Evolutionary conservation across 176 grass and related monocot species (phyloP).

Genomic region (Rhynchospora pubera): DNA sequence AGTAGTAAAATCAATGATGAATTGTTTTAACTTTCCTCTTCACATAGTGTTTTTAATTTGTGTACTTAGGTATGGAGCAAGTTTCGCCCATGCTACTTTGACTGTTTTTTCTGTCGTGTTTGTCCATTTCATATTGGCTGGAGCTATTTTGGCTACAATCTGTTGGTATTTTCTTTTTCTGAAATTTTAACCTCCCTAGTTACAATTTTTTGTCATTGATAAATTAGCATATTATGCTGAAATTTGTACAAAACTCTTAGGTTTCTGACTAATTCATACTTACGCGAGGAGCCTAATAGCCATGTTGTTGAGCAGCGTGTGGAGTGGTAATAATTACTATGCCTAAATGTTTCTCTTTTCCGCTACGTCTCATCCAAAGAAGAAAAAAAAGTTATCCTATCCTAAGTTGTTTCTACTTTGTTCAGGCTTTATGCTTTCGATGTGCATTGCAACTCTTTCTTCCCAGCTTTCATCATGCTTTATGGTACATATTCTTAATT

Average conservation of each 20-base stretch:
- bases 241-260: slow-evolving; percentile 25
- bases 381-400: neutral
- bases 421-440: slow-evolving; percentile 95
- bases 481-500: slow-evolving; percentile 48
- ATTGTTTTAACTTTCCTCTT: neutral
- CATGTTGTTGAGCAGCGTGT: slow-evolving; percentile 95
- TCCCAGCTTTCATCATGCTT: slow-evolving; percentile 87
- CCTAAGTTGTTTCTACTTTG: neutral
- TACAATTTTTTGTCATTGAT: neutral
- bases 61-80: slow-evolving; percentile 69
- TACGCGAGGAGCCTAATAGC: slow-evolving; percentile 91
- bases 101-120: slow-evolving; percentile 67
- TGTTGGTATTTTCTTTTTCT: slow-evolving; percentile 63
- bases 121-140: slow-evolving; percentile 84
- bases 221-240: slow-evolving; percentile 10
- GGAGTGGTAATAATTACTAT: slow-evolving; percentile 58
- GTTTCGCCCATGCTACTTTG: slow-evolving; percentile 54
- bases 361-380: neutral
- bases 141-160: slow-evolving; percentile 71
- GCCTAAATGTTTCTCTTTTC: neutral
- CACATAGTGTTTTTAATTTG: slow-evolving; percentile 2
- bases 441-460: slow-evolving; percentile 99
- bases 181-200: neutral
- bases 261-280: slow-evolving; percentile 89
- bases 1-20: neutral